Evolutionary conservation across 1,139 yeast genomes (phyloP).

Genomic region (Hansenula lynferdii): DNA sequence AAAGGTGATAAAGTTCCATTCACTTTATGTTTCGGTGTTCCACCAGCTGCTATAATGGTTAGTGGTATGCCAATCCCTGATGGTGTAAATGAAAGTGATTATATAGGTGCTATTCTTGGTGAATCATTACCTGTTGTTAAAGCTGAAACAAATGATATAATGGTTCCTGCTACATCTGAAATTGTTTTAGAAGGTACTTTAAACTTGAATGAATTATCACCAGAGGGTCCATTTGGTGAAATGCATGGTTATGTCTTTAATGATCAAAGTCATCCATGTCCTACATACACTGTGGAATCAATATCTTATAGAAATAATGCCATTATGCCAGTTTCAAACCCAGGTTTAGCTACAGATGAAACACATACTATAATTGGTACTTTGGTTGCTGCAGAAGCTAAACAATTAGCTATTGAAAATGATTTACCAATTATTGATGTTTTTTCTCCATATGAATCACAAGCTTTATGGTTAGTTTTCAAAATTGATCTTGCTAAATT

Average conservation of each 20-base stretch:
- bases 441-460: slow-evolving; percentile 21
- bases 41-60: slow-evolving; percentile 23
- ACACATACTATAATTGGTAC: slow-evolving; percentile 24
- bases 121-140: slow-evolving; percentile 19
- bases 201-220: slow-evolving; percentile 8
- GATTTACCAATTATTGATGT: slow-evolving; percentile 16
- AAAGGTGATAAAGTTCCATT: slow-evolving; percentile 16
- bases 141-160: slow-evolving; percentile 16
- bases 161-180: slow-evolving; percentile 21
- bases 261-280: slow-evolving; percentile 18
- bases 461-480: slow-evolving; percentile 19
- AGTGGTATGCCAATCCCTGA: slow-evolving; percentile 24
- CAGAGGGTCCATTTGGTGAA: slow-evolving; percentile 24
- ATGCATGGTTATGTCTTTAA: slow-evolving; percentile 23
- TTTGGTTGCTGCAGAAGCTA: slow-evolving; percentile 15
- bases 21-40: slow-evolving; percentile 22
- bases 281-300: slow-evolving; percentile 17
- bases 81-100: slow-evolving; percentile 19
- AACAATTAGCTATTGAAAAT: slow-evolving; percentile 5
- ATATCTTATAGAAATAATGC: slow-evolving; percentile 20
- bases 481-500: slow-evolving; percentile 15
- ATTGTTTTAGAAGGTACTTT: slow-evolving; percentile 22
- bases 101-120: slow-evolving; percentile 20
- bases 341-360: slow-evolving; percentile 21
- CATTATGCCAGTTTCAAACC: slow-evolving; percentile 21